Conservation (phyloP, 2,329 filamentous ascomycete species). For the Colletotrichum sublineola region DNA sequence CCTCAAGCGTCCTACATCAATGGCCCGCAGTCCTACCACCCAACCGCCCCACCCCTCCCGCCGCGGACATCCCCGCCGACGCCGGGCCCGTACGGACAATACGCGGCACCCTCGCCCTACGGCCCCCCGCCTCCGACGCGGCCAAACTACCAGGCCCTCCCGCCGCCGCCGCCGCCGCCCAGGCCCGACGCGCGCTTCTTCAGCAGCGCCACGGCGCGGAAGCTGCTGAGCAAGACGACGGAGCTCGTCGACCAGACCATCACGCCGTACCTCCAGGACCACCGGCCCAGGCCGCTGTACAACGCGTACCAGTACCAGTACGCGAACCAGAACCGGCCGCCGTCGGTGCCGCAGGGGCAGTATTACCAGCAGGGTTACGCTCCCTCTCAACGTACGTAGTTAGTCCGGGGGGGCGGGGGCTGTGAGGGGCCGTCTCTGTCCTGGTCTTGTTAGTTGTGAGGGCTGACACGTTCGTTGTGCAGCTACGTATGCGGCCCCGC, state of each 20-base stretch:
- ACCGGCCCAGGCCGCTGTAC: constrained; percentile 38
- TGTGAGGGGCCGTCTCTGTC: background rate
- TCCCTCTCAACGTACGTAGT: constrained; percentile 33
- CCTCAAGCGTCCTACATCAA: constrained; percentile 28
- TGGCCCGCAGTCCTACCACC: constrained; percentile 14
- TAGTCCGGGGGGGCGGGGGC: no score
- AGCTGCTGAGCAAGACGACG: constrained; percentile 53
- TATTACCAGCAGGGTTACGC: constrained; percentile 26
- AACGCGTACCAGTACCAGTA: constrained; percentile 24
- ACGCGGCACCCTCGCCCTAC: constrained; percentile 10
- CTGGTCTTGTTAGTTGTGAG: background rate
- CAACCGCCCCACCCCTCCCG: constrained; percentile 21
- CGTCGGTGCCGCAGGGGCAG: constrained; percentile 14
- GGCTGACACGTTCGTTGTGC: constrained; percentile 9
- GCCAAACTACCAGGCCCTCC: constrained; percentile 11
- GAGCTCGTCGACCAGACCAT: constrained; percentile 51
- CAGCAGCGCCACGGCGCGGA: constrained; percentile 51
- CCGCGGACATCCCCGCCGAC: constrained; percentile 18
- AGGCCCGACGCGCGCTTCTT: constrained; percentile 47
- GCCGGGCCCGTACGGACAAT: background rate
- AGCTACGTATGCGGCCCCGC: constrained; percentile 32
- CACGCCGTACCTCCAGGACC: constrained; percentile 42
- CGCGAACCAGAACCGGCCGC: background rate
- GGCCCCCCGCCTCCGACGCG: constrained; percentile 33
- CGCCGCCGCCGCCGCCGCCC: background rate